A percentile compares a stretch with the other conserved stretches of the same genome.
phyloP scores from a whole-genome alignment of 2,329 filamentous ascomycete genomes.

The Spiromastix sp. region DNA sequence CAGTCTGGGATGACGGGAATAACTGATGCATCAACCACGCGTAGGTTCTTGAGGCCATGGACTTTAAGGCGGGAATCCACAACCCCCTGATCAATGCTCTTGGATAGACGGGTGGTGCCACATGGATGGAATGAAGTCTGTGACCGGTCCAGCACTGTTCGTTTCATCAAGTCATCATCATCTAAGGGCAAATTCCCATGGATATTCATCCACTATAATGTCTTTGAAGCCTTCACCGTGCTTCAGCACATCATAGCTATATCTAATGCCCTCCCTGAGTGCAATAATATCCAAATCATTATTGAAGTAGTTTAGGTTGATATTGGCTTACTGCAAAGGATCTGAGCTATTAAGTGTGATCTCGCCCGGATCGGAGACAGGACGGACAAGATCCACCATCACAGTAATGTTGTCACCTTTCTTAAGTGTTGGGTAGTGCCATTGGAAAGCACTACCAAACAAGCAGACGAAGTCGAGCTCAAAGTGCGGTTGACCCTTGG shows the following conservation, averaged over 20 bases:
- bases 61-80: constrained; percentile 11
- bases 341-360: constrained; percentile 33
- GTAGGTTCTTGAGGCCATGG: constrained; percentile 9
- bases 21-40: constrained; percentile 11
- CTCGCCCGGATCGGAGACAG: constrained; percentile 35
- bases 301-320: constrained; percentile 36
- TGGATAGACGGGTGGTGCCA: constrained; percentile 44
- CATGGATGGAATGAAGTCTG: constrained; percentile 53
- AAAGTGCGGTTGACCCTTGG: constrained; percentile 49
- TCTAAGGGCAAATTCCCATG: constrained; percentile 50
- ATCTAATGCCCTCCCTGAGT: constrained; percentile 47
- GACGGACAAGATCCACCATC: constrained; percentile 42
- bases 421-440: constrained; percentile 35
- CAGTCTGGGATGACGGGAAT: constrained; percentile 12
- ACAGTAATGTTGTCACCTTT: constrained; percentile 46
- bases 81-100: constrained; percentile 35
- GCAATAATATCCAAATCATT: constrained; percentile 30
- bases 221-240: constrained; percentile 46
- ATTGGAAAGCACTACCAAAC: constrained; percentile 44
- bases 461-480: constrained; percentile 53
- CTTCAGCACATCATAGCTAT: constrained; percentile 44
- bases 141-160: constrained; percentile 44
- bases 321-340: constrained; percentile 28
- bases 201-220: constrained; percentile 37
- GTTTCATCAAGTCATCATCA: constrained; percentile 47